Evolutionary conservation across 768 basidiomycete species (phyloP).

Genomic region (Tephrocybe sp.): DNA sequence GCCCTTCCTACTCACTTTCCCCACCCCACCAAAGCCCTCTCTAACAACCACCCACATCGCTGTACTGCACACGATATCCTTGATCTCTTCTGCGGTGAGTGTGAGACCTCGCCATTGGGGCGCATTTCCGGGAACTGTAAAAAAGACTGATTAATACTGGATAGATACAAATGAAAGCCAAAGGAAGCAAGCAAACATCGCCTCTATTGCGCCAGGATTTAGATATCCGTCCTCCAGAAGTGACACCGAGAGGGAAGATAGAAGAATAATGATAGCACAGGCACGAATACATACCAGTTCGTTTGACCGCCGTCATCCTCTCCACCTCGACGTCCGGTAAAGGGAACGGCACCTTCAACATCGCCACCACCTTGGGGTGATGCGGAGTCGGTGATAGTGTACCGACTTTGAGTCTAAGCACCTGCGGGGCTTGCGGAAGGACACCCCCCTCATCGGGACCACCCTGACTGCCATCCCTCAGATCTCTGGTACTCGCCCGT

Average conservation of each 20-base stretch:
- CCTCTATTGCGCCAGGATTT: no score
- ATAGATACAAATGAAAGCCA: background rate
- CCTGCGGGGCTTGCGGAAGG: slow-evolving; percentile 24
- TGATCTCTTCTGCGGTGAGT: slow-evolving; percentile 88
- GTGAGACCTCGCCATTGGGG: slow-evolving; percentile 41
- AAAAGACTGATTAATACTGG: background rate
- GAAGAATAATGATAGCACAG: background rate
- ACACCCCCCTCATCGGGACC: slow-evolving; percentile 14
- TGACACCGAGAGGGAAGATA: no score
- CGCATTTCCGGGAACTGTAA: background rate
- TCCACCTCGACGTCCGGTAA: slow-evolving; percentile 81
- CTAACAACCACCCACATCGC: slow-evolving; percentile 90
- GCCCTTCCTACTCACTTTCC: slow-evolving; percentile 72
- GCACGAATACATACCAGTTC: slow-evolving; percentile 34
- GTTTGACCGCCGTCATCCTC: slow-evolving; percentile 47
- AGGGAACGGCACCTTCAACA: slow-evolving; percentile 88
- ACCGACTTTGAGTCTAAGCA: slow-evolving; percentile 64
- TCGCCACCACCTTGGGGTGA: slow-evolving; percentile 90
- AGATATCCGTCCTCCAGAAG: no score
- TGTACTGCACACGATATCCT: slow-evolving; percentile 86
- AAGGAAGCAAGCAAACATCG: background rate
- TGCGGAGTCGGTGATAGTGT: slow-evolving; percentile 91
- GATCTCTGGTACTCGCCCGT: slow-evolving; percentile 9
- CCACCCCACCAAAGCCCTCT: slow-evolving; percentile 90
- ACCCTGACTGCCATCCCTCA: slow-evolving; percentile 9